Percentiles rank a stretch among this genome's conserved stretches.
These are phyloP conservation scores for Thermothielavioides terrestris DNA, from an alignment of 495 filamentous ascomycete species.

Conservation along the genomic window DNA sequence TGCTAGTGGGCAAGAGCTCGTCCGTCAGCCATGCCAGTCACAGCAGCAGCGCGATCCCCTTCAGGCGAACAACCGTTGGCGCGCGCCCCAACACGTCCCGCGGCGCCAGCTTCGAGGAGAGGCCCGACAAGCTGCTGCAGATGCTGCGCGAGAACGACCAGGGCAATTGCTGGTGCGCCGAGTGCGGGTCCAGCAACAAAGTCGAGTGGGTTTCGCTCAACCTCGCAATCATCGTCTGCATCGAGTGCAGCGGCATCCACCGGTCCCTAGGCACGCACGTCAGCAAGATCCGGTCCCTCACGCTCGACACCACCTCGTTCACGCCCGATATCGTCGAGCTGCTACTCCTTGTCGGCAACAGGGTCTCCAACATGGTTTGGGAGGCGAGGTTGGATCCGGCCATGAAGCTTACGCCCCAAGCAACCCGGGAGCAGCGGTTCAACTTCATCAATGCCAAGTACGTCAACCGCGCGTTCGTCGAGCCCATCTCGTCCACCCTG, in stretches of 20 bases:
- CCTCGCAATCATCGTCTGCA: slow-evolving; percentile 90
- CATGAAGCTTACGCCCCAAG: slow-evolving; percentile 61
- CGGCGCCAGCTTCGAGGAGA: slow-evolving; percentile 65
- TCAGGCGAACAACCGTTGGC: slow-evolving; percentile 77
- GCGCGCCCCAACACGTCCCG: slow-evolving; percentile 71
- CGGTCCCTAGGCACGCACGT: slow-evolving; percentile 95
- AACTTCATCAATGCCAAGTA: slow-evolving; percentile 96
- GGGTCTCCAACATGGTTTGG: slow-evolving; percentile 94
- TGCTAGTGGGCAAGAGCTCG: slow-evolving; percentile 86
- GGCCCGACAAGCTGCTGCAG: slow-evolving; percentile 72
- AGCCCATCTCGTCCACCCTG: slow-evolving; percentile 62
- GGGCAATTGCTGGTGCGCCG: slow-evolving; percentile 89
- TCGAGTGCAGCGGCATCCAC: slow-evolving; percentile 97
- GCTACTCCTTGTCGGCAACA: slow-evolving; percentile 86
- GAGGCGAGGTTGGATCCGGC: slow-evolving; percentile 71
- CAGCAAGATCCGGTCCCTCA: slow-evolving; percentile 92
- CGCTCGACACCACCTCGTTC: slow-evolving; percentile 89
- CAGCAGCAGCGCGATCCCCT: slow-evolving; percentile 45
- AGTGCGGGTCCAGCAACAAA: slow-evolving; percentile 84
- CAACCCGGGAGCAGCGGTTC: slow-evolving; percentile 80
- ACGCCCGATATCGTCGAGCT: slow-evolving; percentile 93
- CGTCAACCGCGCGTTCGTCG: slow-evolving; percentile 71
- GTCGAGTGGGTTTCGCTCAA: slow-evolving; percentile 99
- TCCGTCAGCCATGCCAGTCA: slow-evolving; percentile 52
- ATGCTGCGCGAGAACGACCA: slow-evolving; percentile 83